These are phyloP conservation scores for Colletotrichum chrysophilum DNA, from an alignment of 2,329 filamentous ascomycete species.

Conservation along the genomic window DNA sequence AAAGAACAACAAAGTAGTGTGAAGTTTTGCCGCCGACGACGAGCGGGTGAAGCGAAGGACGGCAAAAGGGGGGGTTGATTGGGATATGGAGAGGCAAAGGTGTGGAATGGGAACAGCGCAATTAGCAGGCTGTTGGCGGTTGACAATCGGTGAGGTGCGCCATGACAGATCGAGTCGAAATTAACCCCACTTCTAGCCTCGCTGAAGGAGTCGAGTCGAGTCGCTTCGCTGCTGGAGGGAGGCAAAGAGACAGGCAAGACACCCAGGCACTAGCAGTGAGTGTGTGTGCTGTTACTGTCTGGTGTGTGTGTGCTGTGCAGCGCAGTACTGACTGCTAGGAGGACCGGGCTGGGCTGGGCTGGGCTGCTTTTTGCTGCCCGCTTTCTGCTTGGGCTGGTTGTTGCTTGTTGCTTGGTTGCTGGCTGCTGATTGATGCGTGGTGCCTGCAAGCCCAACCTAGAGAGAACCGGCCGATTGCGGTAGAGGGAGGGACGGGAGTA, in stretches of 20 bases:
- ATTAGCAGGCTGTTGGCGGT: conserved; percentile 16
- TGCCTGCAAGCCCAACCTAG: neutral
- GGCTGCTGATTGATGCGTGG: neutral
- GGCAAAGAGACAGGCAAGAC: neutral
- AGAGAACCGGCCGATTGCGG: neutral
- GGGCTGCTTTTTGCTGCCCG: neutral
- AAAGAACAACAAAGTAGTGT: neutral
- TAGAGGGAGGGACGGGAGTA: conserved; percentile 12
- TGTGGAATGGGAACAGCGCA: conserved; percentile 20
- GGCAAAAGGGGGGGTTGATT: conserved; percentile 8
- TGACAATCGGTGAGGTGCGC: conserved; percentile 18
- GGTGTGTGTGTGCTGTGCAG: neutral
- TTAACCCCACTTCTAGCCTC: conserved; percentile 29
- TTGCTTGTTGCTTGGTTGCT: neutral
- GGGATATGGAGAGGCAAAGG: neutral
- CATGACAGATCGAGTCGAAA: conserved; percentile 23
- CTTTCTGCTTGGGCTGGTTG: neutral
- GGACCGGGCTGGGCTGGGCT: neutral
- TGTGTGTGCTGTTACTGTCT: neutral
- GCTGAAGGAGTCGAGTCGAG: conserved; percentile 14
- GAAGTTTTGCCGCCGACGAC: neutral
- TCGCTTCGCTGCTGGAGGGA: neutral
- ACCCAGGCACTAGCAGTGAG: neutral
- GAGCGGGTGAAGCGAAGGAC: neutral
- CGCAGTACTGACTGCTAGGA: neutral